Conservation (phyloP, 164 flowering plant genomes). For the Nymphaea thermarum region DNA sequence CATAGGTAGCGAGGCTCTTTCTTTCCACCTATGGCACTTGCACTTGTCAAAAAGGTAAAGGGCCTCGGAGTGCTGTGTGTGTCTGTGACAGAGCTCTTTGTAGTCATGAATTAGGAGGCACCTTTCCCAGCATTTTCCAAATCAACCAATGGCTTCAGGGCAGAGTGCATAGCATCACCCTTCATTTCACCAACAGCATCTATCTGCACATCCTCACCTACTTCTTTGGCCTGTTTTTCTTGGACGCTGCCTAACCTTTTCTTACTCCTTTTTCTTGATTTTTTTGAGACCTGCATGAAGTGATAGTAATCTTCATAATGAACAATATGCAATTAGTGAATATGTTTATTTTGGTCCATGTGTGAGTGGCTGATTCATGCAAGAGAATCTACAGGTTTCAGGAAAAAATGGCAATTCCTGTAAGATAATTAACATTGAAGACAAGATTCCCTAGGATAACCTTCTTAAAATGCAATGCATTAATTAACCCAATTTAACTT, state of each 20-base stretch:
- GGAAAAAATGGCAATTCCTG: neutral
- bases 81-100: too few relatives aligned
- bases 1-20: too few relatives aligned
- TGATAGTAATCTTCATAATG: neutral
- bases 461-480: too few relatives aligned
- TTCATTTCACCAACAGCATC: neutral
- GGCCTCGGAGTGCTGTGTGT: too few relatives aligned
- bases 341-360: neutral
- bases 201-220: neutral
- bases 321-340: too few relatives aligned
- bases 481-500: too few relatives aligned
- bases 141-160: conserved; percentile 17
- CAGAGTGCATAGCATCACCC: conserved; percentile 14
- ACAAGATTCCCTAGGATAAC: neutral
- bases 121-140: conserved; percentile 5
- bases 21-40: too few relatives aligned
- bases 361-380: neutral
- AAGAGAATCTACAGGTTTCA: neutral
- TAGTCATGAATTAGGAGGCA: neutral
- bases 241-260: conserved; percentile 20
- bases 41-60: too few relatives aligned
- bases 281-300: conserved; percentile 54
- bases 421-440: too few relatives aligned
- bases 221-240: neutral
- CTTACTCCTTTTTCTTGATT: conserved; percentile 45